phyloP scores from a whole-genome alignment of 306 rosid genomes.

The Fagus crenata region DNA sequence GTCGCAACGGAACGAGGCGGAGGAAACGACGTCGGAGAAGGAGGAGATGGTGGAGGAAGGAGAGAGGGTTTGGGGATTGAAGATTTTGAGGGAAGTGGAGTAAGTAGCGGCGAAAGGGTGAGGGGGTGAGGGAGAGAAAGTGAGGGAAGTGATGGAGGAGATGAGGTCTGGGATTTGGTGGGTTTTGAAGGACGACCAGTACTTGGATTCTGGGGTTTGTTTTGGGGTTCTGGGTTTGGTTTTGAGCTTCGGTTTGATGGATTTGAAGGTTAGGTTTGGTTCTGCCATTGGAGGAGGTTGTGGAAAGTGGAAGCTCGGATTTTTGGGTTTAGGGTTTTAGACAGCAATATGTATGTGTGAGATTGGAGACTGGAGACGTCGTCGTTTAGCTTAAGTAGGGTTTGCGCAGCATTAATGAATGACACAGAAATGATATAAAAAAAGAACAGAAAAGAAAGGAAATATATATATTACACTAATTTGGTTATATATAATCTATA shows the following conservation, averaged over 20 bases:
- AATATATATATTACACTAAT: too few relatives aligned
- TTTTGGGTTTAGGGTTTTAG: slow-evolving; percentile 40
- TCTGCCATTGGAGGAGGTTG: slow-evolving; percentile 55
- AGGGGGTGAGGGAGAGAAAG: slow-evolving; percentile 64
- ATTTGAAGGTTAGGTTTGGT: slow-evolving; percentile 36
- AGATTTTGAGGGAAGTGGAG: slow-evolving; percentile 64
- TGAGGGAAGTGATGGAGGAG: slow-evolving; percentile 55
- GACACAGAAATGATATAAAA: too few relatives aligned
- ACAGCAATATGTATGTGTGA: neutral
- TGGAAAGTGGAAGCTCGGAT: neutral
- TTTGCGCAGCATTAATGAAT: too few relatives aligned
- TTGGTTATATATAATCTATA: too few relatives aligned
- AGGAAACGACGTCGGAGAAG: slow-evolving; percentile 67
- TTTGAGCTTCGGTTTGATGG: slow-evolving; percentile 65
- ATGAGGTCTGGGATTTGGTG: slow-evolving; percentile 58
- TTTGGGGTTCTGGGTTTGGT: slow-evolving; percentile 60
- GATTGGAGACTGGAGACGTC: too few relatives aligned
- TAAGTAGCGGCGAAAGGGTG: slow-evolving; percentile 64
- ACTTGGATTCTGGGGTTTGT: slow-evolving; percentile 65
- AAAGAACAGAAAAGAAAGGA: too few relatives aligned
- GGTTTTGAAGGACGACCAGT: slow-evolving; percentile 85
- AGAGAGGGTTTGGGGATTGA: slow-evolving; percentile 49
- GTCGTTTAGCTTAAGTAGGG: too few relatives aligned
- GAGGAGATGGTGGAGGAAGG: slow-evolving; percentile 51
- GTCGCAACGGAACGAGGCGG: slow-evolving; percentile 73